Evolutionary conservation across 164 flowering plant genomes (phyloP).

Genomic region (Vitis rupestris): DNA sequence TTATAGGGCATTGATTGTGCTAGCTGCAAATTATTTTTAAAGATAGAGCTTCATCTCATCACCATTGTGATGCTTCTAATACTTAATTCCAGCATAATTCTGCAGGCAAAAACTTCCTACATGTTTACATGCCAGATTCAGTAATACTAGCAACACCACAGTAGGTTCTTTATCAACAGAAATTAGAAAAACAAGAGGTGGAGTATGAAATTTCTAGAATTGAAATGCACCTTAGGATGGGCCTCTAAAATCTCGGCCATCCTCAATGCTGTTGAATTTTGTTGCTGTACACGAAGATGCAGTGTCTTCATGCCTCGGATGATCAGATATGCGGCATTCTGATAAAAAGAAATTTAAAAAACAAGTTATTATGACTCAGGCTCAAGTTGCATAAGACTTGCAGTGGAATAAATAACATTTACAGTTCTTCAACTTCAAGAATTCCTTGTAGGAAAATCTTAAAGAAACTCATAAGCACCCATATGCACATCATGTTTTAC

Average conservation of each 20-base stretch:
- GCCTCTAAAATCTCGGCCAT: conserved; percentile 99
- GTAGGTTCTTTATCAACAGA: not conserved
- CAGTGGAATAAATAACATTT: not conserved
- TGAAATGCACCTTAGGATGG: conserved; percentile 81
- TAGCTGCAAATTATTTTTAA: no score
- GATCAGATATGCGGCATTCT: conserved; percentile 95
- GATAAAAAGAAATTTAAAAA: conserved; percentile 12
- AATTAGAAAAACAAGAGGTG: not conserved
- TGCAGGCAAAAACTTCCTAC: no score
- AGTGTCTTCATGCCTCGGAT: conserved; percentile 99
- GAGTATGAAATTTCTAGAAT: not conserved
- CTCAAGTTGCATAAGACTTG: not conserved
- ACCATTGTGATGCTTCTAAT: no score
- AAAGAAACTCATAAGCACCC: not conserved
- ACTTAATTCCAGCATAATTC: no score
- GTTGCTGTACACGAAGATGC: conserved; percentile 98
- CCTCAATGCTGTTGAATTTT: conserved; percentile 80
- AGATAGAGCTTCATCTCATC: no score
- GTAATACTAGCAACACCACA: conserved; percentile 1
- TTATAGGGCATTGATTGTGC: no score
- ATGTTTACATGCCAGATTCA: no score
- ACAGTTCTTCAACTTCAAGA: no score
- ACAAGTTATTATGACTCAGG: not conserved
- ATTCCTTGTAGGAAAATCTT: no score
- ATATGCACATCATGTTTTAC: not conserved